Percentiles rank a stretch among this genome's conserved stretches.
phyloP scores from a whole-genome alignment of 2,329 filamentous ascomycete genomes.

The Neopestalotiopsis rosae region DNA sequence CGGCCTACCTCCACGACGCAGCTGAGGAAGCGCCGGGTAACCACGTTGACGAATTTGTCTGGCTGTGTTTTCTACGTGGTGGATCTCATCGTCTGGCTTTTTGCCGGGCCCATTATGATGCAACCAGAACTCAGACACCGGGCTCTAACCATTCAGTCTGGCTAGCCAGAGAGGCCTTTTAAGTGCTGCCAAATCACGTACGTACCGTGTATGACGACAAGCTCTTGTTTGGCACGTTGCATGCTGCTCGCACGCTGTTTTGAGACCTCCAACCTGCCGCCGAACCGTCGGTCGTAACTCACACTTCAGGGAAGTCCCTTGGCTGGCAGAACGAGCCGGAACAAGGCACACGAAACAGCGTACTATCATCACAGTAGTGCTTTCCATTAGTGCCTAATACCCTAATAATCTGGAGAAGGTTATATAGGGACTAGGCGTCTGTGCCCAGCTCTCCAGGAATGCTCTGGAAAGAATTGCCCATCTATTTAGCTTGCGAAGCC shows the following conservation, averaged over 20 bases:
- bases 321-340: conserved; percentile 27
- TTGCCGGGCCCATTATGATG: conserved; percentile 16
- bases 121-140: neutral
- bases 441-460: neutral
- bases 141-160: neutral
- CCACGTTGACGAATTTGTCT: conserved; percentile 22
- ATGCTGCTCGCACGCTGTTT: neutral
- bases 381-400: neutral
- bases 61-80: conserved; percentile 10
- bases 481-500: neutral
- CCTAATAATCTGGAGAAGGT: neutral
- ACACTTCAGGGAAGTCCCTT: conserved; percentile 26
- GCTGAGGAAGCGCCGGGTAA: conserved; percentile 24
- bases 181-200: neutral
- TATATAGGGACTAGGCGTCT: conserved; percentile 14
- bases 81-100: conserved; percentile 10
- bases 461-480: neutral
- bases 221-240: neutral
- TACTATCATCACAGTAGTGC: neutral
- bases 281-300: neutral
- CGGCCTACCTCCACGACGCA: conserved; percentile 26
- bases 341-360: conserved; percentile 10
- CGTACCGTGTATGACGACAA: conserved; percentile 16
- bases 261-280: conserved; percentile 4
- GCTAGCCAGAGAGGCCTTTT: conserved; percentile 2